Conservation (phyloP, 805 yeast species). For the Sugiyamaella boreocaroliniensis region DNA sequence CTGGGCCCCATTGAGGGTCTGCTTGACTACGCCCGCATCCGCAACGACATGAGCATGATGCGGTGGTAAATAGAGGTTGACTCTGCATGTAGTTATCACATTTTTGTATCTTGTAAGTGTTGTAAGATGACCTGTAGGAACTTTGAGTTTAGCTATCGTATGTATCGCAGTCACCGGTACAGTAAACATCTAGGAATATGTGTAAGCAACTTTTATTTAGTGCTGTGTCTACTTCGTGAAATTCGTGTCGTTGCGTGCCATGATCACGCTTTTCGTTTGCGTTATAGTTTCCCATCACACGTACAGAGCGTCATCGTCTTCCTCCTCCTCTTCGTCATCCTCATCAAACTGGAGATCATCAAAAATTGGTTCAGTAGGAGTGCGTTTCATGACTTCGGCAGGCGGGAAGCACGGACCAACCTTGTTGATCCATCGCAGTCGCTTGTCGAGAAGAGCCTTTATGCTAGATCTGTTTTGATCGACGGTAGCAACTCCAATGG, state of each 20-base stretch:
- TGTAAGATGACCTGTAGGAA: no score
- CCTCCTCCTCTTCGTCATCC: conserved; percentile 37
- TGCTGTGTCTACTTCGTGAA: no score
- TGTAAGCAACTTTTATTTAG: no score
- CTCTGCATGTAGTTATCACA: background rate
- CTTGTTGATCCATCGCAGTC: conserved; percentile 79
- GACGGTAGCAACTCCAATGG: conserved; percentile 11
- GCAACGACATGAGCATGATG: conserved; percentile 39
- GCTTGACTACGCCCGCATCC: conserved; percentile 60
- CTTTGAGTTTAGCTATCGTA: no score
- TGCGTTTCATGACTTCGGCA: conserved; percentile 63
- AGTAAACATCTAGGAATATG: no score
- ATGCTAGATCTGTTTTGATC: conserved; percentile 13
- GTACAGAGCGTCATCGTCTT: conserved; percentile 14
- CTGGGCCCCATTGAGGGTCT: conserved; percentile 71
- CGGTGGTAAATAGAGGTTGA: conserved; percentile 27
- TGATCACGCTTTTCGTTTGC: no score
- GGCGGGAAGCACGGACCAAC: conserved; percentile 80
- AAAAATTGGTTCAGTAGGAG: conserved; percentile 61
- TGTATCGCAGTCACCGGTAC: no score
- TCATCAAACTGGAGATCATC: conserved; percentile 38
- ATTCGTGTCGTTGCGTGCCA: no score
- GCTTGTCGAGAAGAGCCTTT: conserved; percentile 49
- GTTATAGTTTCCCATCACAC: no score
- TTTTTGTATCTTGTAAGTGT: background rate